Conservation (phyloP, 139 green algal genomes). For the Auxenochlorella pyrenoidosa region DNA sequence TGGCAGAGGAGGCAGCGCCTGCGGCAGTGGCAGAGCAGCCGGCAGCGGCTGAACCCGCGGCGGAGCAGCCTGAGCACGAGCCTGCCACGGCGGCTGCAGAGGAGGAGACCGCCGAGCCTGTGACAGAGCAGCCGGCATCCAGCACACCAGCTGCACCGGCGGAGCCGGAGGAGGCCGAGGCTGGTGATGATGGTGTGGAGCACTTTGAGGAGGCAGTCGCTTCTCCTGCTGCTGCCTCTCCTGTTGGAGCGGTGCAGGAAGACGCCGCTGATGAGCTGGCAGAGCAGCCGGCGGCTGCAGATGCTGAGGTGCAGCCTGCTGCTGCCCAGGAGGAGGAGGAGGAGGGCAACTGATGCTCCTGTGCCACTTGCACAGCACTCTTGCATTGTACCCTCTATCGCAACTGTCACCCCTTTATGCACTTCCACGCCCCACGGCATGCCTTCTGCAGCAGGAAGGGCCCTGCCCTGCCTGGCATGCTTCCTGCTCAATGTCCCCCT, state of each 20-base stretch:
- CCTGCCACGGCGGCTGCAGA: no score
- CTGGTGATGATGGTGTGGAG: background rate
- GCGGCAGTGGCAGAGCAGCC: background rate
- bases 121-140: background rate
- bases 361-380: no score
- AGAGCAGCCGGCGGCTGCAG: background rate
- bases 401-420: no score
- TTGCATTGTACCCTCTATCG: no score
- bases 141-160: no score
- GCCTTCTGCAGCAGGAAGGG: background rate
- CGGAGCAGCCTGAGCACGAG: no score
- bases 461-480: background rate
- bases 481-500: no score
- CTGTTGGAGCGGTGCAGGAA: background rate
- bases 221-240: background rate
- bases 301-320: background rate
- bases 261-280: background rate
- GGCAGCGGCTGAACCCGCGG: no score
- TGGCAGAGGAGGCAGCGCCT: background rate
- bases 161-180: background rate
- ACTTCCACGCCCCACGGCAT: background rate
- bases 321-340: background rate
- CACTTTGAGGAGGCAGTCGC: background rate
- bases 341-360: background rate
- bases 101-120: background rate